Evolutionary conservation across 1,284 basidiomycete genomes (phyloP), one percentile per base, ranked within the genome.

Genomic region (Baeospora myosura): DNA sequence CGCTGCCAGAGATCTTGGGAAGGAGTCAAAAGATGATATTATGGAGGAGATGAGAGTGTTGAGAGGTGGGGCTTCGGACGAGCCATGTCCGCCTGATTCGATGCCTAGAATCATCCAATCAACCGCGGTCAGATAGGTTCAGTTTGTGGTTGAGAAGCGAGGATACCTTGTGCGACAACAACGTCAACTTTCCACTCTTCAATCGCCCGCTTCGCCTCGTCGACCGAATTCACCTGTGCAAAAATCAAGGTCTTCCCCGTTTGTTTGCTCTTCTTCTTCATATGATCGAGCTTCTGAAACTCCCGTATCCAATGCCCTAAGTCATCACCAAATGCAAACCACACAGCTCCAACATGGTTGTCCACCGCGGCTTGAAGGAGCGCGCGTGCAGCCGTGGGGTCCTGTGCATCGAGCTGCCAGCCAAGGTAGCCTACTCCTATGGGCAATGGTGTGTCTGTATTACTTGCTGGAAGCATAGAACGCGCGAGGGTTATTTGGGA

Each of bases 41-140:
- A n/a, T n/a, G n/a, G n/a, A n/a, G n/a, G n/a, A n/a, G n/a, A n/a
- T 52, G 25, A 88, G 61, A 16, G 69, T 72, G 42, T 78, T 59
- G 23, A 82, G 63, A 3, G 83, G 72, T 38, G 76, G 72, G 14
- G 81, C 73, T 34, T 66, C 55, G 34, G 58, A 50, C 36, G 68
- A 61, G 10, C 84, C 85, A 57, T 88, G 85, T 25, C 85, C 86
- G 4, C 86, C 86, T 25, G 82, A 71, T 62, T 88, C 86, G 48
- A 66, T 75, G 10, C 86, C 84, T 88, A 52, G 11, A 34, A 39
- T 34, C 24, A 33, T 38, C 24, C 21, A 32, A 28, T n/a, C 18
- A 18, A 20, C 8, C n/a, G 20, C 20, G 10, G 37, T 4, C 4
- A 34, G 21, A 16, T 11, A 28, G n/a, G n/a, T n/a, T n/a, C n/a